These are phyloP conservation scores for Pinus tabuliformis DNA, from an alignment of 75 land plant species.

Conservation along the genomic window DNA sequence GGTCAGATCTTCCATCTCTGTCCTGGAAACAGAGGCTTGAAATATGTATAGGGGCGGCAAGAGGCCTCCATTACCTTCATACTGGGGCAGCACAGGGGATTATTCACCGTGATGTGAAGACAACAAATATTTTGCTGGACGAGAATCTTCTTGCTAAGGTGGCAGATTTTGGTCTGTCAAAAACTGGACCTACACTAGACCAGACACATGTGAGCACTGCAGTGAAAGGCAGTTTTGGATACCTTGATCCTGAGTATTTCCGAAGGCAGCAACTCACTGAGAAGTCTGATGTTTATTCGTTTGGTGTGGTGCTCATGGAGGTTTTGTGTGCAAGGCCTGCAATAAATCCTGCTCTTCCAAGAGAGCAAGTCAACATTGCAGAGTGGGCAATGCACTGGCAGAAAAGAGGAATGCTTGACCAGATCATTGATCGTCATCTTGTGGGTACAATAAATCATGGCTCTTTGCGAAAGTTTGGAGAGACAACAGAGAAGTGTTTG, in stretches of 20 bases:
- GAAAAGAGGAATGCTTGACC: slow-evolving; percentile 53
- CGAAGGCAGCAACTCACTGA: slow-evolving; percentile 52
- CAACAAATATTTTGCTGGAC: slow-evolving; percentile 51
- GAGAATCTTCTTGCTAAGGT: slow-evolving; percentile 41
- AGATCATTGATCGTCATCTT: slow-evolving; percentile 57
- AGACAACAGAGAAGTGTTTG: slow-evolving; percentile 73
- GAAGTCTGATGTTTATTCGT: slow-evolving; percentile 92
- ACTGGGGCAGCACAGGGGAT: slow-evolving; percentile 73
- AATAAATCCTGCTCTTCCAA: slow-evolving; percentile 66
- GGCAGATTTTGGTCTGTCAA: slow-evolving; percentile 51
- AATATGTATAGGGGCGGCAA: slow-evolving; percentile 88
- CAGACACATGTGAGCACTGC: slow-evolving; percentile 63
- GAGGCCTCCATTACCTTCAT: slow-evolving; percentile 88
- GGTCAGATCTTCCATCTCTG: slow-evolving; percentile 44
- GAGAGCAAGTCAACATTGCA: slow-evolving; percentile 83
- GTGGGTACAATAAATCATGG: slow-evolving; percentile 31
- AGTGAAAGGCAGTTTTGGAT: slow-evolving; percentile 63
- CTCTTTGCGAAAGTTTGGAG: slow-evolving; percentile 65
- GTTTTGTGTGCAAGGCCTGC: slow-evolving; percentile 85
- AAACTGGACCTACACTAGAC: slow-evolving; percentile 44
- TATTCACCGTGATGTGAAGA: slow-evolving; percentile 50
- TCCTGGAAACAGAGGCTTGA: slow-evolving; percentile 87
- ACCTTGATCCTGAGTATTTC: slow-evolving; percentile 58
- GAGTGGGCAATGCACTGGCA: slow-evolving; percentile 84
- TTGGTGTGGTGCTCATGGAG: slow-evolving; percentile 89